Evolutionary conservation across 139 green algal species (phyloP).

Genomic region (Chlorella sp.): DNA sequence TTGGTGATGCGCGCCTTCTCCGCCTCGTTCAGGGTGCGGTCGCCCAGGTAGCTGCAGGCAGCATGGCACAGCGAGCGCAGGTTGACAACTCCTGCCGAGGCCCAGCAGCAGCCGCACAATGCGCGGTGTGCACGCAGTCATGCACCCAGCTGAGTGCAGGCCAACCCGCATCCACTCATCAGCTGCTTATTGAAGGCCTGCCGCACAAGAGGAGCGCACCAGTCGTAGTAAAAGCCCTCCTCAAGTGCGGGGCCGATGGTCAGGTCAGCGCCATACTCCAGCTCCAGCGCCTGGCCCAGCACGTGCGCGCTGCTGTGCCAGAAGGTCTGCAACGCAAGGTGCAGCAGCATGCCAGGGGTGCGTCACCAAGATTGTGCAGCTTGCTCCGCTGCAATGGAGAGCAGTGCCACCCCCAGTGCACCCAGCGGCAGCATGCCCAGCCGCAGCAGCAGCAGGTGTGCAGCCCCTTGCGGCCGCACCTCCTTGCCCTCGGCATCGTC

Average conservation of each 20-base stretch:
- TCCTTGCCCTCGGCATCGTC: constrained; percentile 89
- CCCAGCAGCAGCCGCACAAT: too few species aligned
- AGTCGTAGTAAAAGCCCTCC: constrained; percentile 99
- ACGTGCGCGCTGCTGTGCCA: constrained; percentile 96
- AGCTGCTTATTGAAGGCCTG: too few species aligned
- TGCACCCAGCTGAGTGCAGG: too few species aligned
- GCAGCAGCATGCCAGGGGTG: neutral
- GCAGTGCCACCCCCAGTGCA: neutral
- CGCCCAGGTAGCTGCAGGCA: constrained; percentile 76
- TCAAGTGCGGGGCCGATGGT: constrained; percentile 96
- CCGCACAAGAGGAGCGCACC: too few species aligned
- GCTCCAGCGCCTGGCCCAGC: constrained; percentile 94
- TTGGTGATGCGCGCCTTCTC: constrained; percentile 83
- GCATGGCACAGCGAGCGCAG: too few species aligned
- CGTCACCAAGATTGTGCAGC: neutral
- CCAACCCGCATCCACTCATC: too few species aligned
- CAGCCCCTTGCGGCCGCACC: constrained; percentile 47
- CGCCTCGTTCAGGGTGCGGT: constrained; percentile 74
- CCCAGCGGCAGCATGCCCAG: too few species aligned
- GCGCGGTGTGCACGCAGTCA: too few species aligned
- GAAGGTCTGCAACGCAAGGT: constrained; percentile 81
- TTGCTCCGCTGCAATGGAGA: neutral
- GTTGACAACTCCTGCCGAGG: too few species aligned
- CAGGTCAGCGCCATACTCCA: constrained; percentile 93
- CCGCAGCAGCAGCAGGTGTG: neutral